Evolutionary conservation across 345 rosid genomes (phyloP), one percentile per base, ranked within the genome.

Genomic region (Eucalyptus microcorys): DNA sequence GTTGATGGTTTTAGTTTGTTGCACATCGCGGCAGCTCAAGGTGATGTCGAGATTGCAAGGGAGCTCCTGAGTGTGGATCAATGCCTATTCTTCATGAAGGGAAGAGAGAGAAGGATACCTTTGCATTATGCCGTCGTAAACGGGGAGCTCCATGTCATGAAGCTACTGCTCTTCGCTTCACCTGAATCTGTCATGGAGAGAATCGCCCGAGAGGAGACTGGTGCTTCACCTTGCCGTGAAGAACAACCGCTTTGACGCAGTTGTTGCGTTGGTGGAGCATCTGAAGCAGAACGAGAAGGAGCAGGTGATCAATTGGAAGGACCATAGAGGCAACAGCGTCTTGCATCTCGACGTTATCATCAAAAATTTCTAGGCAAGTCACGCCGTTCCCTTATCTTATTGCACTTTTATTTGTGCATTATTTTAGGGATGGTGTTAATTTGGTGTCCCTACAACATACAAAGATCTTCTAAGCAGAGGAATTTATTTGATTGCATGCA

Each of bases 261-360:
- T 59, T 2, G 1, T 59, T 59, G 32, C 3, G 66, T 59, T 59
- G 32, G 32, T 59, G n/a, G 66, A 59, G 66, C 66, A 27, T 59
- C 32, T 27, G 15, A 59, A 59, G 32, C 7, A 59, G 32, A 27
- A 59, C 8, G 0, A 59, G 66, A 59, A 59, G 66, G 15, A 59
- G 66, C 15, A 27, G 4, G 66, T 59, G 66, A 59, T 59, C 66
- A 59, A 26, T 59, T 59, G 66, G 66, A 59, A 59, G 66, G 66
- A 59, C 30, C 14, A 27, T 15, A 59, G 27, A 59, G 66, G 15
- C 66, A 59, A 26, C n/a, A 26, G n/a, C n/a, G 1, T 59, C 66
- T 26, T 26, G 66, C 15, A 59, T 59, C 66, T 59, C 1, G 1
- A 15, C 0, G 3, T n/a, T 26, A 4, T 7, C 0, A 7, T 57